Evolutionary conservation across 441 rosid genomes (phyloP).

Genomic region (Gossypium schwendimanii): DNA sequence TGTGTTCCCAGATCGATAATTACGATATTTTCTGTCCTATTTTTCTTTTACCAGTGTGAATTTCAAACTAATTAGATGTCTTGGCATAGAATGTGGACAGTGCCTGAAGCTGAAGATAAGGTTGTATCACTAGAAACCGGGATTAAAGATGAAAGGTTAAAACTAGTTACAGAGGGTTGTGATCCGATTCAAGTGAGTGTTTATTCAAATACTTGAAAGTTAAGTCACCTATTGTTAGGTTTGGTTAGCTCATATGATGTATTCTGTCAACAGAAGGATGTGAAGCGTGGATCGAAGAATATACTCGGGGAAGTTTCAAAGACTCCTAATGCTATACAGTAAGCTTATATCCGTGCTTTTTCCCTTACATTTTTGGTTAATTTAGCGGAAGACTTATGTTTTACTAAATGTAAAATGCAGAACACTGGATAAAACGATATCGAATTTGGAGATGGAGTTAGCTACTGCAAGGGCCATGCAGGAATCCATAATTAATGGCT

Average conservation of each 20-base stretch:
- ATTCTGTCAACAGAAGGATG: conserved; percentile 34
- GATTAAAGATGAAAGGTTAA: conserved; percentile 41
- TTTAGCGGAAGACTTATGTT: conserved; percentile 9
- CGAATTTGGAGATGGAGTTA: conserved; percentile 73
- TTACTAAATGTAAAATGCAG: conserved; percentile 31
- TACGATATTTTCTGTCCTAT: not conserved
- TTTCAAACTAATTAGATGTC: conserved; percentile 12
- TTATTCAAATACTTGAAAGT: conserved; percentile 9
- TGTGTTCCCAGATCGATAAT: not conserved
- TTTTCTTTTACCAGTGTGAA: not conserved
- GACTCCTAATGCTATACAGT: conserved; percentile 74
- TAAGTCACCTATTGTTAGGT: not conserved
- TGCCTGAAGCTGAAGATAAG: conserved; percentile 72
- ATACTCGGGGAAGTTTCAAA: conserved; percentile 57
- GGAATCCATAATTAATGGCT: conserved; percentile 74
- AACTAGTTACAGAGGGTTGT: conserved; percentile 62
- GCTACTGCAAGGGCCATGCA: conserved; percentile 80
- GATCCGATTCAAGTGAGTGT: conserved; percentile 51
- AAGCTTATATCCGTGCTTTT: conserved; percentile 21
- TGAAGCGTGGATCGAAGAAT: conserved; percentile 49
- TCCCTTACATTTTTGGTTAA: not conserved
- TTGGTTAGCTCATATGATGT: conserved; percentile 3
- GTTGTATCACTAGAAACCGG: conserved; percentile 31
- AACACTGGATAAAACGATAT: conserved; percentile 71
- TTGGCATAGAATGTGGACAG: conserved; percentile 63